Conservation (phyloP, 2,329 filamentous ascomycete genomes). For the Diplodia mutila region DNA sequence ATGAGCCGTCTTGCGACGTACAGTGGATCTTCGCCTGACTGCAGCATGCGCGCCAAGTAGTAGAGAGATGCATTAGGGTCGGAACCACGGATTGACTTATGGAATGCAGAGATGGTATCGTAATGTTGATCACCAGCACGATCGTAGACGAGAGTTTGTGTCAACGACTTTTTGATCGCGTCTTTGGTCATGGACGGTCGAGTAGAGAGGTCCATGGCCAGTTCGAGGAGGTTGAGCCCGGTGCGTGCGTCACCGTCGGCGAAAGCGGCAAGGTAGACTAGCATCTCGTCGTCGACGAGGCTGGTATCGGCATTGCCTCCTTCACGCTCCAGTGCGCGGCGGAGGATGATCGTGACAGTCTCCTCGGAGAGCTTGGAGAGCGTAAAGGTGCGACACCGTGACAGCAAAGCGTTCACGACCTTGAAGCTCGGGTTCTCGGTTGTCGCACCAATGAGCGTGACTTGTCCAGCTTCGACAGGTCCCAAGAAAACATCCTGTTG, state of each 20-base stretch:
- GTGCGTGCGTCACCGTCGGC: conserved; percentile 92
- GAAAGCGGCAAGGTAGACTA: conserved; percentile 82
- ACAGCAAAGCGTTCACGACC: conserved; percentile 83
- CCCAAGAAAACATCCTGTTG: conserved; percentile 96
- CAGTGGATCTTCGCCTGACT: conserved; percentile 89
- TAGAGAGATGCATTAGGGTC: conserved; percentile 89
- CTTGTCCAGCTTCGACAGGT: conserved; percentile 86
- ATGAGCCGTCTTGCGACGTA: conserved; percentile 93
- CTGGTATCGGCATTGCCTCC: conserved; percentile 45
- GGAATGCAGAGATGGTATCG: conserved; percentile 94
- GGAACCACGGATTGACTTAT: conserved; percentile 89
- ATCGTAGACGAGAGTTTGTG: conserved; percentile 93
- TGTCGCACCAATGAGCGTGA: conserved; percentile 92
- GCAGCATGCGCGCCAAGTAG: conserved; percentile 93
- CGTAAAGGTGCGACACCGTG: conserved; percentile 88
- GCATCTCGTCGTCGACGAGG: conserved; percentile 75
- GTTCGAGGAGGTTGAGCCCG: conserved; percentile 87
- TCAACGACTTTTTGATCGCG: conserved; percentile 79
- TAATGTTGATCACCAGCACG: conserved; percentile 95
- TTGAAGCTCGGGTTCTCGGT: conserved; percentile 98
- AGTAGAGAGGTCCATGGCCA: conserved; percentile 77
- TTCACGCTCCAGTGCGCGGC: conserved; percentile 72
- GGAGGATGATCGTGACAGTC: conserved; percentile 73
- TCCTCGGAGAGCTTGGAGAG: conserved; percentile 73
- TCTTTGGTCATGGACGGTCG: conserved; percentile 70